Conservation (phyloP, 345 rosid genomes). For the Eutrema heterophyllum region DNA sequence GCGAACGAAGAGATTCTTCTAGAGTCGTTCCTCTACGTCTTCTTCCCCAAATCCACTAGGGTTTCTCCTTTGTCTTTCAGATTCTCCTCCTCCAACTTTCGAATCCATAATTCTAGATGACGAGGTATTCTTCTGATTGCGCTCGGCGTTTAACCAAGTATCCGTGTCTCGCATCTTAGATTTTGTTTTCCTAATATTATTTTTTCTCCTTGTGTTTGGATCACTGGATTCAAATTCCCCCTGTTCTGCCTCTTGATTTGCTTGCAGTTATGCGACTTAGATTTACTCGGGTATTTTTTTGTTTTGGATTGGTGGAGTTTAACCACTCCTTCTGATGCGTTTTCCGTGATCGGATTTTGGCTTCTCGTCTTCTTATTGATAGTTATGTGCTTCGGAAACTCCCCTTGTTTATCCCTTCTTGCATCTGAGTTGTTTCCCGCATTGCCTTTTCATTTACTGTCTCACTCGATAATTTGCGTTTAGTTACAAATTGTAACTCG, state of each 20-base stretch:
- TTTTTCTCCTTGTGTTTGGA: background rate
- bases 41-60: slow-evolving; percentile 28
- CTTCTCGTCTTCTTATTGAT: background rate
- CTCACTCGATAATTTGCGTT: background rate
- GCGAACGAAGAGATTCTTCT: background rate
- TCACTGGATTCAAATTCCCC: background rate
- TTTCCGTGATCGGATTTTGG: background rate
- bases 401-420: background rate
- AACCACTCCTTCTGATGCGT: background rate
- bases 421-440: background rate
- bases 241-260: background rate
- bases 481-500: background rate
- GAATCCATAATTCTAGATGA: background rate
- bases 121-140: slow-evolving; percentile 5
- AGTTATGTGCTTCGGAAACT: background rate
- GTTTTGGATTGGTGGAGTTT: background rate
- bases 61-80: slow-evolving; percentile 1
- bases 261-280: background rate
- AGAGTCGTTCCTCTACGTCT: slow-evolving; percentile 15
- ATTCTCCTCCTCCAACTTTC: slow-evolving; percentile 1
- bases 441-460: background rate
- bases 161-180: slow-evolving; percentile 1
- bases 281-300: no score
- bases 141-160: background rate
- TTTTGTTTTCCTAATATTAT: background rate